Conservation (phyloP, 2,329 filamentous ascomycete genomes). For the Diaporthe sp. region DNA sequence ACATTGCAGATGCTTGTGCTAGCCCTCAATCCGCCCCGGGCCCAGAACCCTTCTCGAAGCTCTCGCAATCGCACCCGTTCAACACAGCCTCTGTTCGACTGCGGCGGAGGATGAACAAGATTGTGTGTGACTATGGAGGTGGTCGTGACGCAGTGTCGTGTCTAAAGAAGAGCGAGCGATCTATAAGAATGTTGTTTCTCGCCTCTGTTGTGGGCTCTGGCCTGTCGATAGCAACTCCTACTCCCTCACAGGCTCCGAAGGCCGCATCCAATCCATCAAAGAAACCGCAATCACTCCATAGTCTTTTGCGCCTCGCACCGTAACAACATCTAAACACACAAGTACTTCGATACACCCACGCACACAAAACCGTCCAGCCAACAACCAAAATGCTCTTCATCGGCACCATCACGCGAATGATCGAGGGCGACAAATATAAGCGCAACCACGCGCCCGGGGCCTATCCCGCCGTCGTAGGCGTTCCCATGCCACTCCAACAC, state of each 20-base stretch:
- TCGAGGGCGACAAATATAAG: slow-evolving; percentile 19
- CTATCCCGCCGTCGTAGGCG: background rate
- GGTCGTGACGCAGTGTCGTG: background rate
- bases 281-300: background rate
- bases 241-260: background rate
- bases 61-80: slow-evolving; percentile 21
- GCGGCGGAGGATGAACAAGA: background rate
- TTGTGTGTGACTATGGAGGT: background rate
- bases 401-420: slow-evolving; percentile 28
- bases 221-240: background rate
- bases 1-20: slow-evolving; percentile 7
- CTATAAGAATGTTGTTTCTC: slow-evolving; percentile 7
- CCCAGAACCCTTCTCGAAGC: background rate
- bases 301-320: no score
- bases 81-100: slow-evolving; percentile 12
- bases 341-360: background rate
- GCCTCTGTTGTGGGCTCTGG: background rate
- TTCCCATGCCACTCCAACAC: background rate
- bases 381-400: slow-evolving; percentile 32
- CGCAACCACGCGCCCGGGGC: background rate
- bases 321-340: background rate
- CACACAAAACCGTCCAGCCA: background rate
- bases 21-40: background rate
- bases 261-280: background rate
- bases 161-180: background rate